Evolutionary conservation across 2,329 filamentous ascomycete species (phyloP), one percentile per base, ranked within the genome.

Genomic region (Epichloe gansuensis): DNA sequence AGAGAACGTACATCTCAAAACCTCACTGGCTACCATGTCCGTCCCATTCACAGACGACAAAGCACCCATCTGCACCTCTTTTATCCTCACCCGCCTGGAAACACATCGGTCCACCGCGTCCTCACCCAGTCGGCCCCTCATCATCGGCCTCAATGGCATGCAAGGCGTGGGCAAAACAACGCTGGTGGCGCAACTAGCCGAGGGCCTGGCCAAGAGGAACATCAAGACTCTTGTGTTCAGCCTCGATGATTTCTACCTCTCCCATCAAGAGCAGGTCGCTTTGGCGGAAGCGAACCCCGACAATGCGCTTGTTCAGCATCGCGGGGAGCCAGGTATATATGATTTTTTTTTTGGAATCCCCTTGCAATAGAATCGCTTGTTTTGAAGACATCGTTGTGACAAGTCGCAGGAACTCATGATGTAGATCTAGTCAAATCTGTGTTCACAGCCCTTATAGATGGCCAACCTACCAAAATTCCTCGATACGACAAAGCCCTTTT

Each of bases 151-250:
- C 61, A 95, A 94, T 61, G 91, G 91, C 55, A 82, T 95, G 31
- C 91, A 96, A 70, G 91, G 91, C 55, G 85, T 88, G 39, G 91
- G 91, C 59, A 96, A 97, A 73, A 94, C 91, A 3, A 94, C 91
- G 12, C 78, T 95, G 61, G 90, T 91, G 39, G 76, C 76, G 39
- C 75, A 78, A 4, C 77, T 95, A 44, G 77, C 81, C 58, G 65
- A 74, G 21, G 80, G 77, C 13, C 78, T 91, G 39, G 73, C 77
- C 46, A 66, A 73, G 13, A 61, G 69, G 34, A 74, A 83, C 62
- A 75, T 76, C 21, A 75, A 87, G 25, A 85, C 85, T 3, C 73
- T 87, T 48, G 84, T 89, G 51, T 78, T 88, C 66, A 91, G 86
- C 66, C 85, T 95, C 58, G 91, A 96, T 67, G 90, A 95, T 70